Evolutionary conservation across 768 basidiomycete genomes (phyloP), one percentile per base, ranked within the genome.

Genomic region (Pluteus cervinus): DNA sequence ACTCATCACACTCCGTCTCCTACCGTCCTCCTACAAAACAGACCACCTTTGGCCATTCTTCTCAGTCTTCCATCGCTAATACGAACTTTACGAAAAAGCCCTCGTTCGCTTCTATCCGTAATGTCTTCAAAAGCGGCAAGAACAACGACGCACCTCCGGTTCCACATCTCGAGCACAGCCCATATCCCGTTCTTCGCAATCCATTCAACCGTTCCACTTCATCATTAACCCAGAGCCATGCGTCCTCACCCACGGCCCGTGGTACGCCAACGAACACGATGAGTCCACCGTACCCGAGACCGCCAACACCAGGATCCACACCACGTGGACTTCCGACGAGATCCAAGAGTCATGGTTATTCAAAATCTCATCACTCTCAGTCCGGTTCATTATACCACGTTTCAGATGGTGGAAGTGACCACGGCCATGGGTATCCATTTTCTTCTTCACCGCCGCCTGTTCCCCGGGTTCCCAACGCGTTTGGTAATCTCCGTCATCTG

Each of bases 81-180:
- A 66, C 75, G 1, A 58, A 60, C 26, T 84, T 87, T 52, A 65
- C 76, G 29, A 87, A 86, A 64, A 91, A 91, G 50, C 58, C 83
- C 3, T 90, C 87, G 0, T 89, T 91, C 42, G 87, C 87, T 2
- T 89, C 86, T 11, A 77, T 91, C 42, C 79, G 86, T 26, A 88
- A 88, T 53, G 86, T 87, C 3, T 89, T 91, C 71, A 90, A 86
- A 58, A 75, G 73, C 30, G 69, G 70, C 39, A 86, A 73, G 50
- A 67, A 59, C 37, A 65, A 56, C 34, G 76, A 81, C n/a, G 63
- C 79, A 5, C 88, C 87, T 16, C 86, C 86, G n/a, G 65, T 90
- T 37, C 88, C 86, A 10, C 62, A 66, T 24, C 57, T 88, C 21
- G 85, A 88, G 38, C 66, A 76, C 36, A 70, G 81, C 35, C 70